Evolutionary conservation across 78 protist genomes (phyloP).

Genomic region (Emiliania huxleyi): DNA sequence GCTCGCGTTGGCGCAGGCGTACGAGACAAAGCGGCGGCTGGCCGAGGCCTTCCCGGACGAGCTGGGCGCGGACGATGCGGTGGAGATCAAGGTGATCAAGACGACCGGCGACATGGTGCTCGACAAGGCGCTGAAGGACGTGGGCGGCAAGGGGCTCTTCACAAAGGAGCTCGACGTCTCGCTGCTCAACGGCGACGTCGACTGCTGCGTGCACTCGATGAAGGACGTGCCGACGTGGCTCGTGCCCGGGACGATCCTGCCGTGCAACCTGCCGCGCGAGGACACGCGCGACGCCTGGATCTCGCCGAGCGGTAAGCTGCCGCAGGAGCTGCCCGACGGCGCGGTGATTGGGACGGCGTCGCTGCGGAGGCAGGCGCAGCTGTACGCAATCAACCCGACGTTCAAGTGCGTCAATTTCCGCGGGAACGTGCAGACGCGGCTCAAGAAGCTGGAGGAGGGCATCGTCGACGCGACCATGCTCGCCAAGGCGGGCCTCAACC

Average conservation of each 20-base stretch:
- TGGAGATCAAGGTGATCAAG: constrained; percentile 49
- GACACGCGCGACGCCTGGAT: constrained; percentile 33
- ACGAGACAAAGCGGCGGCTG: constrained; percentile 26
- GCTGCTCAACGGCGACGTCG: constrained; percentile 59
- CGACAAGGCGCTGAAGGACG: constrained; percentile 67
- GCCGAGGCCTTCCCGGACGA: constrained; percentile 38
- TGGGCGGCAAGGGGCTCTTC: constrained; percentile 82
- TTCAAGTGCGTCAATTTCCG: constrained; percentile 52
- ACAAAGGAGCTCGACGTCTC: constrained; percentile 75
- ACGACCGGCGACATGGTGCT: constrained; percentile 74
- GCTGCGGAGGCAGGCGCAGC: constrained; percentile 10
- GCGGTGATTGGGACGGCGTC: constrained; percentile 13
- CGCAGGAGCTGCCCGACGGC: neutral
- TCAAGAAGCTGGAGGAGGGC: constrained; percentile 58
- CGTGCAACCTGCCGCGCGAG: constrained; percentile 31
- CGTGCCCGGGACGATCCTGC: neutral
- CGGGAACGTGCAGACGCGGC: constrained; percentile 75
- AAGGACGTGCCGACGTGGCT: constrained; percentile 71
- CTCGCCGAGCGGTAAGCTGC: neutral
- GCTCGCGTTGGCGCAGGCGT: constrained; percentile 44
- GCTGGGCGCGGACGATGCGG: neutral
- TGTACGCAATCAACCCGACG: neutral
- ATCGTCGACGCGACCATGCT: constrained; percentile 71
- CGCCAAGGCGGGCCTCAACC: constrained; percentile 72
- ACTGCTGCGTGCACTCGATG: constrained; percentile 76